Base-by-base conservation (phyloP, 1,284 basidiomycete genomes). In the Tremellales sp. region DNA sequence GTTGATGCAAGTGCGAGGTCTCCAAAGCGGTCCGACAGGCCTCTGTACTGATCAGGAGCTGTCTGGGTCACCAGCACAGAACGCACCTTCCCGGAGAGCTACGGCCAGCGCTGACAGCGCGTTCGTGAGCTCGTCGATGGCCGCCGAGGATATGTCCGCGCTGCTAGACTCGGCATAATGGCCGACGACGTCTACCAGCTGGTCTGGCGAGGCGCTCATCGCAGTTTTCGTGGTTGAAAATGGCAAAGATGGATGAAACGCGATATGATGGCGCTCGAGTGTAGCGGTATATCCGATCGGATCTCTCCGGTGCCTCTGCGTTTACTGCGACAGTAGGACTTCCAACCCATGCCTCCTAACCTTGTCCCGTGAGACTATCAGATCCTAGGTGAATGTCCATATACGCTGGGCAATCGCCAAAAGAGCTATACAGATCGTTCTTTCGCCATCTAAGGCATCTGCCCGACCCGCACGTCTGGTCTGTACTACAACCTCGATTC, bases 401-500 rank as follows among this genome's bases (percentile, higher is more conserved):
- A 15, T 22, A 29, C 25, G 35, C 27, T 24, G 4, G 22, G 23
- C 35, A 41, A 15, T 24, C 36, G 19, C 17, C n/a, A 33, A 36
- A 24, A 48, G 25, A 53, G 11, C 43, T 65, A 35, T 72, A 72
- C 45, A 56, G 68, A 21, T 40, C 52, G 0, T 65, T 53, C 43
- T 57, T 70, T 4, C 54, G 59, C 23, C 54, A 66, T 49, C 51
- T 72, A 21, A 57, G 58, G 3, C 49, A 56, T 19, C 15, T 72
- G 0, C 68, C 64, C 7, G 68, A 72, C 51, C 68, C 68, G 6
- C 64, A 70, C 29, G 46, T 70, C 22, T 72, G 70, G 70, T 31
- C 49, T 4, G 39, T 57, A 6, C 42, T 63, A 12, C 46, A 52
- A 7, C 66, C 67, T 0, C 43, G 49, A 7, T 60, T 64, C 51